Evolutionary conservation across 306 rosid species (phyloP), one percentile per base, ranked within the genome.

Genomic region (Citrullus amarus): DNA sequence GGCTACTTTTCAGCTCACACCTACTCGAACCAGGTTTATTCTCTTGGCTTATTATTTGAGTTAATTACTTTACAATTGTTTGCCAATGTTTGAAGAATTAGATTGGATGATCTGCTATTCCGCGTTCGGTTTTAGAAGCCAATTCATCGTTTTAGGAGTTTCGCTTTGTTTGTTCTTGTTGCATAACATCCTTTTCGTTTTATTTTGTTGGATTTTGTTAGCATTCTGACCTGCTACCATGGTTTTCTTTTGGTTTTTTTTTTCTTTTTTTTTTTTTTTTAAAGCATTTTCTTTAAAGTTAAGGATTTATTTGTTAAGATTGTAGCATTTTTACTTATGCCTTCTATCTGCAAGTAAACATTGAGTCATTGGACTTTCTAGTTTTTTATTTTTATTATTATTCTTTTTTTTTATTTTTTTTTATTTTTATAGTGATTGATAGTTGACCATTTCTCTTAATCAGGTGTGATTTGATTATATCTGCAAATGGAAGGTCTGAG

Each of bases 401-500:
- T 22, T 25, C 1, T 25, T 25, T 25, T 0, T 25, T 25, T 25
- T 0, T 25, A n/a, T n/a, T n/a, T n/a, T n/a, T n/a, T n/a, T n/a
- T n/a, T n/a, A n/a, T 25, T 25, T 30, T 32, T 1, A 69, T 69
- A 69, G 57, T 71, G 41, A 30, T 43, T 12, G 74, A 30, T 78
- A 46, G 39, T 30, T 16, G 34, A 79, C 32, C 32, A 48, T 63
- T 28, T 73, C 66, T 83, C 60, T 71, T 60, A 57, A 79, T 78
- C 81, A 96, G 99, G 93, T 96, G 91, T 86, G 99, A 92, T 83
- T 88, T 96, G 89, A 79, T 96, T 82, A 87, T 96, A 87, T 90
- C 83, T 81, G 90, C 89, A 72, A 86, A 93, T 86, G 98, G 97
- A 78, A 96, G 88, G 94, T 90, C 83, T 79, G 98, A 96, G 86